Evolutionary conservation across 2,329 filamentous ascomycete species (phyloP).

Genomic region (Dendrostoma leiphaemia): DNA sequence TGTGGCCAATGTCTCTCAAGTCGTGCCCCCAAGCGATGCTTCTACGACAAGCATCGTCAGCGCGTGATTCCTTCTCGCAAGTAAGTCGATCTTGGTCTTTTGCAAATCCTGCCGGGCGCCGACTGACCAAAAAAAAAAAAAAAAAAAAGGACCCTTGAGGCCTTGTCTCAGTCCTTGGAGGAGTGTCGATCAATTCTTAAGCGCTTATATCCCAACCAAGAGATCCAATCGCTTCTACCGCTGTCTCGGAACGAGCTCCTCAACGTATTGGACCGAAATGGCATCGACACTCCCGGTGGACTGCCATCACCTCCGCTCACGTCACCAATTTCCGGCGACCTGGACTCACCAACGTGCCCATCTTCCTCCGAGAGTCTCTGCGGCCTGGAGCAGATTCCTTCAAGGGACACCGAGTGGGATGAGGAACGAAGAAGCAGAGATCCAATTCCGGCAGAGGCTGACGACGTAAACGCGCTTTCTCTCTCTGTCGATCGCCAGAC

Average conservation of each 20-base stretch:
- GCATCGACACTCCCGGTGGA: constrained; percentile 37
- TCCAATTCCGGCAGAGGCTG: constrained; percentile 60
- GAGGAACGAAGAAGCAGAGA: constrained; percentile 57
- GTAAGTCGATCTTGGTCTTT: constrained; percentile 43
- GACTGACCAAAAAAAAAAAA: constrained; percentile 10
- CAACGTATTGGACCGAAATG: constrained; percentile 49
- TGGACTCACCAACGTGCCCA: constrained; percentile 48
- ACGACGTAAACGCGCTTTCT: constrained; percentile 70
- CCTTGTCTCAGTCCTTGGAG: constrained; percentile 62
- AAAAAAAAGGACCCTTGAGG: constrained; percentile 52
- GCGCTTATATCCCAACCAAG: constrained; percentile 59
- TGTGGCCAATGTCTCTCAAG: constrained; percentile 83
- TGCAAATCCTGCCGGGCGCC: constrained; percentile 20
- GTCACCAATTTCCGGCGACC: constrained; percentile 45
- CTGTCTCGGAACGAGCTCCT: constrained; percentile 61
- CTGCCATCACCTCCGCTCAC: constrained; percentile 54
- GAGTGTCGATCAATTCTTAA: constrained; percentile 64
- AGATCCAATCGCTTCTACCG: constrained; percentile 48
- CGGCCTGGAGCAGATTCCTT: constrained; percentile 67
- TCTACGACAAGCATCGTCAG: constrained; percentile 78
- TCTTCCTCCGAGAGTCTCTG: constrained; percentile 47
- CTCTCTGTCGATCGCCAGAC: constrained; percentile 56
- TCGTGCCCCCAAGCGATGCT: constrained; percentile 73
- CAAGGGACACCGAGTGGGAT: constrained; percentile 64
- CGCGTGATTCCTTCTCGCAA: constrained; percentile 75